Base-by-base conservation (phyloP, 495 filamentous ascomycete species). In the Podospora pseudopauciseta region DNA sequence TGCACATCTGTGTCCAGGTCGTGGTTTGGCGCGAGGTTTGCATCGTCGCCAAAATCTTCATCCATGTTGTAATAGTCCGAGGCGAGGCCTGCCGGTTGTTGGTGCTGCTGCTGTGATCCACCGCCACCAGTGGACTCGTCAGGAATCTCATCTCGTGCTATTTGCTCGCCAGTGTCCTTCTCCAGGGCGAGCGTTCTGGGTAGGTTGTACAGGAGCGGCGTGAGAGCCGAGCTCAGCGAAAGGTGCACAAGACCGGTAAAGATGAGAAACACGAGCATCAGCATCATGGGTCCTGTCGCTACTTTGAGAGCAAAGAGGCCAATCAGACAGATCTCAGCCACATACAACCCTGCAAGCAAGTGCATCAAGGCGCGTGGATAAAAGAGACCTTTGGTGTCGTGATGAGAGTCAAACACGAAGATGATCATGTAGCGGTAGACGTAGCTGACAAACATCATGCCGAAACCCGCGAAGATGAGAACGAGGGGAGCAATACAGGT, bases 401-500 rank as follows among this genome's bases (percentile, higher is more conserved):
- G 88, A 66, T 85, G 76, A 26, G 89, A 82, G 70, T 92, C 88
- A 67, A 88, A 90, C 20, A 94, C 89, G 77, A 91, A 97, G 58
- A 97, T 83, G 65, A 97, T 74, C 74, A 93, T 92, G 83, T 97
- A 97, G 9, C 91, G 88, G 81, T 92, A 96, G 56, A 92, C 90
- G 65, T 92, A 83, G 76, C 93, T 93, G 77, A 94, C 88, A 67
- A 96, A 84, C 60, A 85, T 87, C 68, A 97, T 81, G 26, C 92
- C 93, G 44, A 93, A 80, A 9, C 87, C 86, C 6, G 89, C 89
- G 73, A 97, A 96, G 15, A 88, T 87, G n/a, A 97, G 81, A 61
- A 97, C 88, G n/a, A 97, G 78, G 0, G 93, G 93, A 3, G 94
- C 92, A 73, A 97, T 95, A 77, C 91, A 91, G 9, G 93, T 91